Evolutionary conservation across 1,284 basidiomycete genomes (phyloP).

Genomic region (Cryptococcus sp.): DNA sequence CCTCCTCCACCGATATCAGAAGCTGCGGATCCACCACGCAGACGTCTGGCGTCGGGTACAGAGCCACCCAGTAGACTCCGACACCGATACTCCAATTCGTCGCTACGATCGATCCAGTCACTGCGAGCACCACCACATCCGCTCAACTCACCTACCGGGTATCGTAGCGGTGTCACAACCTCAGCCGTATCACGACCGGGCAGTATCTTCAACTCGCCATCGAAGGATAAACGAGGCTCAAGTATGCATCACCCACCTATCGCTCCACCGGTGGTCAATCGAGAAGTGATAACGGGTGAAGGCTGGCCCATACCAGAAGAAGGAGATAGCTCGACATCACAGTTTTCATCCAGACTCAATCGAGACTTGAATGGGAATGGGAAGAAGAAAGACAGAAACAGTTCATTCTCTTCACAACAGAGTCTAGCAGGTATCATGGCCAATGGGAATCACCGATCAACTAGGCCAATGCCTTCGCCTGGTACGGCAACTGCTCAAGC

Average conservation of each 20-base stretch:
- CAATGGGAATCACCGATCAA: neutral
- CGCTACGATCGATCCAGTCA: constrained; percentile 37
- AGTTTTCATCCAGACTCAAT: neutral
- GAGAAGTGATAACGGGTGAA: constrained; percentile 31
- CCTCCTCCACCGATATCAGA: neutral
- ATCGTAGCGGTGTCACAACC: constrained; percentile 10
- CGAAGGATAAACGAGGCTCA: constrained; percentile 13
- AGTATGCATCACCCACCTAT: constrained; percentile 40
- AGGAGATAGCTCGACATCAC: neutral
- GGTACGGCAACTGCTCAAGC: neutral
- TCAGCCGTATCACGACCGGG: constrained; percentile 16
- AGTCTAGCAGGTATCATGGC: constrained; percentile 9
- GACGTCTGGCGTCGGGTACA: constrained; percentile 5
- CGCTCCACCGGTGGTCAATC: constrained; percentile 36
- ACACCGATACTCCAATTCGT: constrained; percentile 32
- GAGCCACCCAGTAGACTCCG: constrained; percentile 15
- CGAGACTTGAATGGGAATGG: neutral
- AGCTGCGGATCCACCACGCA: neutral
- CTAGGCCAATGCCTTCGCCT: constrained; percentile 2
- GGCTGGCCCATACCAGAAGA: constrained; percentile 21
- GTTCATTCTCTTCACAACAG: constrained; percentile 21
- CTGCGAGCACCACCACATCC: constrained; percentile 44
- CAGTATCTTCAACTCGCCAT: constrained; percentile 20
- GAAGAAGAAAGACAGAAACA: constrained; percentile 1
- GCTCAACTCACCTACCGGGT: constrained; percentile 38